Evolutionary conservation across 1,284 basidiomycete genomes (phyloP).

Genomic region (Porodaedalea pini): DNA sequence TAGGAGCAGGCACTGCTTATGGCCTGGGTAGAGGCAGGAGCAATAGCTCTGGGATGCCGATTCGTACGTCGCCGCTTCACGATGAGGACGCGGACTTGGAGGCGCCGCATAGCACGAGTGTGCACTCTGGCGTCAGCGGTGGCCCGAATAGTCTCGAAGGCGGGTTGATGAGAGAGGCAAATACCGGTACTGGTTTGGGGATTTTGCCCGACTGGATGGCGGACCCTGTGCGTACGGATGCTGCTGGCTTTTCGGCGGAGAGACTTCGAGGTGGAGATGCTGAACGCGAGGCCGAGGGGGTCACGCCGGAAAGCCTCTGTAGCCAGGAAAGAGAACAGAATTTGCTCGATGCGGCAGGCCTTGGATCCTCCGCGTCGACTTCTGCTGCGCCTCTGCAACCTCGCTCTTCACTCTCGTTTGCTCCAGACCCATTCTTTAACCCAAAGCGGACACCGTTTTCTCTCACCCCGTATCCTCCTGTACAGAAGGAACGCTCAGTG

Average conservation of each 20-base stretch:
- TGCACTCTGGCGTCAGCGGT: not conserved
- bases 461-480: not conserved
- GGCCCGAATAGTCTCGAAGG: not conserved
- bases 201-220: constrained; percentile 1
- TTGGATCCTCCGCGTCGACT: not conserved
- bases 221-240: not conserved
- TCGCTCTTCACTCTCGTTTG: not conserved
- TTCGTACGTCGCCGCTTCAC: too few relatives aligned
- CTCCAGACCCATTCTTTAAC: not conserved
- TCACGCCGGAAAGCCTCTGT: not conserved
- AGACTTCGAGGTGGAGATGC: constrained; percentile 5
- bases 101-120: not conserved
- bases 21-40: constrained; percentile 1
- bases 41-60: constrained; percentile 7
- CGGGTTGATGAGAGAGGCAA: not conserved
- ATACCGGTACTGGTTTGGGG: not conserved
- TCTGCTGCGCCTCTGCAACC: not conserved
- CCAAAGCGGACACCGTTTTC: not conserved
- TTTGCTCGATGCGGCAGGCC: constrained; percentile 8
- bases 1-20: not conserved
- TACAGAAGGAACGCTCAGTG: not conserved
- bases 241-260: not conserved
- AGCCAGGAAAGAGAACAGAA: not conserved
- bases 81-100: constrained; percentile 8
- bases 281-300: too few relatives aligned